A percentile compares a stretch with the other conserved stretches of the same genome.
These are phyloP conservation scores for Alternaria arborescens DNA, from an alignment of 2,329 filamentous ascomycete genomes.

Conservation along the genomic window DNA sequence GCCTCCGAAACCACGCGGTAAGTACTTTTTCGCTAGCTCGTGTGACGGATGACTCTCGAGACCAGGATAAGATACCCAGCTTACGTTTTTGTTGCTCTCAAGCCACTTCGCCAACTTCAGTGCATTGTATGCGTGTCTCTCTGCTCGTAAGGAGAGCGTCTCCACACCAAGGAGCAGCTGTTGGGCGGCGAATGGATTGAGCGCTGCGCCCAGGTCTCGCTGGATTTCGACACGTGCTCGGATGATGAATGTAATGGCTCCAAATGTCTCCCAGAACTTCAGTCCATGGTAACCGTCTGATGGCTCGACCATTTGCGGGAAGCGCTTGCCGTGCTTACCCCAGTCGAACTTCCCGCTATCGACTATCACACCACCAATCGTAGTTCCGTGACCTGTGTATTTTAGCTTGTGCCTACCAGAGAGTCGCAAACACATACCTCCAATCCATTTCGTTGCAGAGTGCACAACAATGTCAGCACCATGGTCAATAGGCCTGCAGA, in stretches of 20 bases:
- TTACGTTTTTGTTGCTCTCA: slow-evolving; percentile 81
- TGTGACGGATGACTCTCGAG: slow-evolving; percentile 84
- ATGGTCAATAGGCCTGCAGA: slow-evolving; percentile 83
- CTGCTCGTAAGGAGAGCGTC: slow-evolving; percentile 85
- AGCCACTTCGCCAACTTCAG: slow-evolving; percentile 82
- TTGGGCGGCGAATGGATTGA: slow-evolving; percentile 93
- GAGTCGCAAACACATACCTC: slow-evolving; percentile 60
- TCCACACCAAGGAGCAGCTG: slow-evolving; percentile 89
- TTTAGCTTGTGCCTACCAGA: neutral
- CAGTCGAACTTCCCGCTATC: slow-evolving; percentile 95
- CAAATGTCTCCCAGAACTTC: slow-evolving; percentile 94
- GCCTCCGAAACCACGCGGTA: slow-evolving; percentile 84
- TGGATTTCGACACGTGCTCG: slow-evolving; percentile 88
- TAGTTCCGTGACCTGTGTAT: slow-evolving; percentile 74
- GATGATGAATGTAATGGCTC: slow-evolving; percentile 81
- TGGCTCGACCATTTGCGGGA: slow-evolving; percentile 92
- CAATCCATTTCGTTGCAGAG: slow-evolving; percentile 97
- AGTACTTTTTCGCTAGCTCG: slow-evolving; percentile 83
- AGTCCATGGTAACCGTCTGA: slow-evolving; percentile 90
- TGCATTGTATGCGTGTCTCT: slow-evolving; percentile 87
- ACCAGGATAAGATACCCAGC: slow-evolving; percentile 94
- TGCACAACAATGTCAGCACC: slow-evolving; percentile 94
- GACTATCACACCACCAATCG: slow-evolving; percentile 84
- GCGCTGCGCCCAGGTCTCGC: slow-evolving; percentile 80
- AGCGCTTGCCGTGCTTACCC: slow-evolving; percentile 82